phyloP scores from a whole-genome alignment of 371 early-diverging fungal genomes.

The Dichotomocladium elegans region DNA sequence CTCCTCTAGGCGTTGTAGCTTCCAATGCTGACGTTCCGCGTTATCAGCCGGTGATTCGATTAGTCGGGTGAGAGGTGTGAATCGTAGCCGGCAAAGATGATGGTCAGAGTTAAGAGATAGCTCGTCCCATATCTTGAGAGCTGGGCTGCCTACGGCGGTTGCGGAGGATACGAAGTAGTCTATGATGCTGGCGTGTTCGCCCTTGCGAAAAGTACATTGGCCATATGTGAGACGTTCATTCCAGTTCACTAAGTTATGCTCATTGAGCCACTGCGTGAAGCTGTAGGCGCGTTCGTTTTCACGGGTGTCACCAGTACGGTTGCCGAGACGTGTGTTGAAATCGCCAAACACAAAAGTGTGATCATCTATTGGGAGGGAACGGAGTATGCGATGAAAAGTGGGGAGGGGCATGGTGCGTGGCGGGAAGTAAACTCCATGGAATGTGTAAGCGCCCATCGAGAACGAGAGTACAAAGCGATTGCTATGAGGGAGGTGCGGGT shows the following conservation, averaged over 20 bases:
- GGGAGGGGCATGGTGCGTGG: not conserved
- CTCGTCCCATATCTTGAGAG: not conserved
- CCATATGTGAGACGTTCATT: not conserved
- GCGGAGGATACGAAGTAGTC: not conserved
- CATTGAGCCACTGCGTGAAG: not conserved
- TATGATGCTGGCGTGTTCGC: slow-evolving; percentile 1
- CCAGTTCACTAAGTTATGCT: not conserved
- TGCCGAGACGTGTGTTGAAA: slow-evolving; percentile 2
- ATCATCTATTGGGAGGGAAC: not conserved
- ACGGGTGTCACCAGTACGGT: not conserved
- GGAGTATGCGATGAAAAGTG: not conserved
- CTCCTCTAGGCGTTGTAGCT: not conserved
- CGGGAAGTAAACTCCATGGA: slow-evolving; percentile 1
- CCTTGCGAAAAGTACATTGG: not conserved
- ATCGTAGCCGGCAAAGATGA: not conserved
- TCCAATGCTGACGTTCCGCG: not conserved
- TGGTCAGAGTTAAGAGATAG: not conserved
- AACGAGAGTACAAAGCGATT: not conserved
- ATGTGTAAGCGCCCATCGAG: not conserved
- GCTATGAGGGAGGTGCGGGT: not conserved
- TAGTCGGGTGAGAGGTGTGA: not conserved
- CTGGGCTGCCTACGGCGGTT: not conserved
- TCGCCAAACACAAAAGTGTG: slow-evolving; percentile 2
- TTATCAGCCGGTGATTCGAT: not conserved
- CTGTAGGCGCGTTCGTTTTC: not conserved